These are phyloP conservation scores for Leishmania gerbilli DNA, from an alignment of 208 protist species.

Conservation along the genomic window DNA sequence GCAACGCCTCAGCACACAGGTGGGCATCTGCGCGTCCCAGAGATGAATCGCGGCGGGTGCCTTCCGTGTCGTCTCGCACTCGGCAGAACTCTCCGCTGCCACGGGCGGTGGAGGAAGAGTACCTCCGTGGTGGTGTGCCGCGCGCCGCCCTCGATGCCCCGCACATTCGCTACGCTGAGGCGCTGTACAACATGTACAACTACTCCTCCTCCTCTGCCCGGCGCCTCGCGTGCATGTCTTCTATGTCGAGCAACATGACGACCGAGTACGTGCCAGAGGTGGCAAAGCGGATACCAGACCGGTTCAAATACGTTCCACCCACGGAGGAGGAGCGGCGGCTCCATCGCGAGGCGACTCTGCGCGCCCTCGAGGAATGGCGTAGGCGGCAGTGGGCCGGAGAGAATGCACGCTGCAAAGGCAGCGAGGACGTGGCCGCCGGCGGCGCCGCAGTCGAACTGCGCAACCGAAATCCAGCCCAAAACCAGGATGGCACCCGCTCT, in stretches of 20 bases:
- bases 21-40: not conserved
- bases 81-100: constrained; percentile 26
- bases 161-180: constrained; percentile 35
- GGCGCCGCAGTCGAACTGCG: not conserved
- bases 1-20: not conserved
- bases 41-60: not conserved
- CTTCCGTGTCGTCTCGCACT: constrained; percentile 4
- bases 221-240: constrained; percentile 8
- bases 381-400: constrained; percentile 11
- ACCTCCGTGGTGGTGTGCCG: constrained; percentile 20
- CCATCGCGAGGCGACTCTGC: constrained; percentile 24
- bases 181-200: constrained; percentile 17
- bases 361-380: constrained; percentile 25
- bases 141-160: constrained; percentile 27
- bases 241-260: constrained; percentile 1
- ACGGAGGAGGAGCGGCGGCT: constrained; percentile 28
- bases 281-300: constrained; percentile 47
- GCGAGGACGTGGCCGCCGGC: not conserved
- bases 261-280: constrained; percentile 12
- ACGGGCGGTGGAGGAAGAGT: constrained; percentile 9
- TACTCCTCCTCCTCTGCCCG: constrained; percentile 4
- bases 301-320: constrained; percentile 58
- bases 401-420: not conserved
- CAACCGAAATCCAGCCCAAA: constrained; percentile 13
- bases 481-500: constrained; percentile 2